These are phyloP conservation scores for Amorphotheca resinae DNA, from an alignment of 495 filamentous ascomycete species.

Conservation along the genomic window DNA sequence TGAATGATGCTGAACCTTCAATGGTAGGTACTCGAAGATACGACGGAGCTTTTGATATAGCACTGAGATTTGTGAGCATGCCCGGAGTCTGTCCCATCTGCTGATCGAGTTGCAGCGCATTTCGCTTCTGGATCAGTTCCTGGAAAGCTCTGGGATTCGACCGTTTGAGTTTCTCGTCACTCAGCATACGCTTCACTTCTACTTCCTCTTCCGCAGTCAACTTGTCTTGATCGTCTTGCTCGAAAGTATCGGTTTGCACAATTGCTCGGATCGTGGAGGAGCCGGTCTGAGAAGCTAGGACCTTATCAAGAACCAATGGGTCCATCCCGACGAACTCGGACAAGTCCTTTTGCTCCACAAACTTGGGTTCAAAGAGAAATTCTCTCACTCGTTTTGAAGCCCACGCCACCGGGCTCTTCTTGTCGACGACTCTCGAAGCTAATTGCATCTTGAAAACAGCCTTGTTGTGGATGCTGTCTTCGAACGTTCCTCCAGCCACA, in stretches of 20 bases:
- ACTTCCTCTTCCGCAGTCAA: conserved; percentile 43
- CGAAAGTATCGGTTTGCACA: conserved; percentile 44
- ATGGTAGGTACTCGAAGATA: too few relatives aligned
- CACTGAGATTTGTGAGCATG: too few relatives aligned
- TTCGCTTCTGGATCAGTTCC: not conserved
- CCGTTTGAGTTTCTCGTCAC: conserved; percentile 34
- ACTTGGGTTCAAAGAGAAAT: conserved; percentile 45
- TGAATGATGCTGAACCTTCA: too few relatives aligned
- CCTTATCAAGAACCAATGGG: conserved; percentile 50
- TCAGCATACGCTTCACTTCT: conserved; percentile 31
- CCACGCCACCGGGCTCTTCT: conserved; percentile 54
- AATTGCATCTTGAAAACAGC: conserved; percentile 72
- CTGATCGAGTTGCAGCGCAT: not conserved
- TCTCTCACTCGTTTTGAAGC: conserved; percentile 36
- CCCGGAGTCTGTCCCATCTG: not conserved
- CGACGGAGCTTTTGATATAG: too few relatives aligned
- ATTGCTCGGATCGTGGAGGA: conserved; percentile 39
- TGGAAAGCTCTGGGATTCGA: conserved; percentile 29
- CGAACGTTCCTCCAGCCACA: conserved; percentile 64
- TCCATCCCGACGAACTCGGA: conserved; percentile 48
- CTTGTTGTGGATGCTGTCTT: conserved; percentile 56
- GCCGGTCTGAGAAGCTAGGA: conserved; percentile 32
- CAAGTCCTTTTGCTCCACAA: conserved; percentile 39
- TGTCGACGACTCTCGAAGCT: conserved; percentile 67
- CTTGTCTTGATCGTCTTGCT: conserved; percentile 40